Evolutionary conservation across 1,139 yeast species (phyloP).

Genomic region (Sugiyamaella japonica): DNA sequence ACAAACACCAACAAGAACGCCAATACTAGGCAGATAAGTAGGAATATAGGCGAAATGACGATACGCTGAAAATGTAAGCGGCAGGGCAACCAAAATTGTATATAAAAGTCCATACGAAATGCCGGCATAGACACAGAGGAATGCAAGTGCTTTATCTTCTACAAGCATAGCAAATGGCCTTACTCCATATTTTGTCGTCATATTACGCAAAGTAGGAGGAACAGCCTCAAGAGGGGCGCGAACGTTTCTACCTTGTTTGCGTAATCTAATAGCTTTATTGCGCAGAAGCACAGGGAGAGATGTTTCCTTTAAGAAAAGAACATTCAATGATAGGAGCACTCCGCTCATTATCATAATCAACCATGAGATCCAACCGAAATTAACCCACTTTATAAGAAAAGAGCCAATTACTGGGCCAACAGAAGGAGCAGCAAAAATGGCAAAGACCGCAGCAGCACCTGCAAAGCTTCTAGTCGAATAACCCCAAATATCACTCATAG

Average conservation of each 20-base stretch:
- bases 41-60: conserved; percentile 14
- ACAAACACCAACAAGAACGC: conserved; percentile 16
- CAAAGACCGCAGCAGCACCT: conserved; percentile 14
- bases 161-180: conserved; percentile 17
- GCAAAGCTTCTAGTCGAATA: conserved; percentile 1
- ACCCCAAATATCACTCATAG: conserved; percentile 16
- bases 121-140: conserved; percentile 19
- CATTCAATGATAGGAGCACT: neutral
- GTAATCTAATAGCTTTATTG: conserved; percentile 10
- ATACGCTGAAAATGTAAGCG: conserved; percentile 13
- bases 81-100: conserved; percentile 17
- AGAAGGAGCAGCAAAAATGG: conserved; percentile 20
- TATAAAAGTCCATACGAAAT: conserved; percentile 19
- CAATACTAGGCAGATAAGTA: conserved; percentile 17
- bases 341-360: conserved; percentile 17
- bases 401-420: conserved; percentile 20
- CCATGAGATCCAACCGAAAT: conserved; percentile 23
- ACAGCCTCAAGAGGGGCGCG: conserved; percentile 10
- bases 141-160: conserved; percentile 16
- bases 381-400: conserved; percentile 19
- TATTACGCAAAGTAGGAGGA: conserved; percentile 10
- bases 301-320: conserved; percentile 13
- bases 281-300: conserved; percentile 13
- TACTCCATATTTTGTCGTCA: conserved; percentile 12
- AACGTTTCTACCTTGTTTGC: conserved; percentile 15